Percentiles rank a stretch among this genome's conserved stretches.
Evolutionary conservation across 805 yeast genomes (phyloP).

Genomic region (Metschnikowia sp.): DNA sequence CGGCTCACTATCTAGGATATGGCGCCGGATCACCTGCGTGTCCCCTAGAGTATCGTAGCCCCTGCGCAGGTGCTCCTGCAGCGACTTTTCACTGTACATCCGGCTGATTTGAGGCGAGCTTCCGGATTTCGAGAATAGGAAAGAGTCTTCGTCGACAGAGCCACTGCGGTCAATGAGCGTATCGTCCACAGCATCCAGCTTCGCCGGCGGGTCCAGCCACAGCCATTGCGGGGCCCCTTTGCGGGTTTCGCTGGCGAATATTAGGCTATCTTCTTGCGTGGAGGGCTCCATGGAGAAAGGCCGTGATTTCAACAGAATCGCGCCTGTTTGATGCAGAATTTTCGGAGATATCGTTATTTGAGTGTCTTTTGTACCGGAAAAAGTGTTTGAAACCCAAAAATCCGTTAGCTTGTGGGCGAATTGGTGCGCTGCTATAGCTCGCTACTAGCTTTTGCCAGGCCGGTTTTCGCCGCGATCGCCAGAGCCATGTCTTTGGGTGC

Average conservation of each 20-base stretch:
- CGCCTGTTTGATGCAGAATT: too few species aligned
- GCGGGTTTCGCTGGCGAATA: conserved; percentile 24
- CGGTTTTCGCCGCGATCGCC: too few species aligned
- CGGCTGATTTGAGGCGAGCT: not conserved
- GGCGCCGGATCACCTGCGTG: conserved; percentile 5
- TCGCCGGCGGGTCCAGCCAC: conserved; percentile 6
- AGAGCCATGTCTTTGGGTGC: too few species aligned
- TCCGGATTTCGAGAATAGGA: conserved; percentile 4
- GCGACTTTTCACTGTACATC: not conserved
- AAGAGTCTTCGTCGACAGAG: conserved; percentile 8
- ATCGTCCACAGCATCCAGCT: conserved; percentile 1
- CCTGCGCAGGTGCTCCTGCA: conserved; percentile 1
- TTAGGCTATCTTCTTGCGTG: conserved; percentile 27
- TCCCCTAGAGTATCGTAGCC: conserved; percentile 9
- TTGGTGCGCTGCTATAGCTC: too few species aligned
- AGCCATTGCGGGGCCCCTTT: conserved; percentile 3
- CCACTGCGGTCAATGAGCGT: conserved; percentile 8
- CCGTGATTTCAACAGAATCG: not conserved
- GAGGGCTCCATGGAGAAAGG: conserved; percentile 5
- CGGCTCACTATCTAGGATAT: conserved; percentile 1
- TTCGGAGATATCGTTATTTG: too few species aligned
- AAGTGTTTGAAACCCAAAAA: too few species aligned
- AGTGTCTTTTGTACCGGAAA: too few species aligned
- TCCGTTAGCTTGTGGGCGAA: too few species aligned
- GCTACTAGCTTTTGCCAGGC: too few species aligned